Base-by-base conservation (phyloP, 202 grass and related monocot genomes). In the Bolboschoenoplectus hybrid region DNA sequence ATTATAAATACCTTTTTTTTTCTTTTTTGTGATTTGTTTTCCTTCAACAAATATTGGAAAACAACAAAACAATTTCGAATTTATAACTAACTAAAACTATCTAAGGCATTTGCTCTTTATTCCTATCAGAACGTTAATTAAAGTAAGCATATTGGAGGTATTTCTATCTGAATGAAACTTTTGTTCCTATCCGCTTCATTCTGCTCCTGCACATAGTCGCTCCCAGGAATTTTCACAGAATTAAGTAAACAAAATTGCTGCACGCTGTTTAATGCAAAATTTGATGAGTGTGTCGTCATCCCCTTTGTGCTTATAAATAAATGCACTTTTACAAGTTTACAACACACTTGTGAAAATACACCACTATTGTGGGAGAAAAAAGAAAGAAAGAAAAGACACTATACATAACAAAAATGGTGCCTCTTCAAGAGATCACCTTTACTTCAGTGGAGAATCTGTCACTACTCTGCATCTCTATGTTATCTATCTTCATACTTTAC, bases 391-490 rank as follows among this genome's bases (percentile, higher is more conserved):
- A 60, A 60, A 43, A 71, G 0, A 60, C 26, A 26, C 56, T 6
- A n/a, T 19, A 60, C 14, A 63, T 9, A 63, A 63, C 61, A n/a
- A 70, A 79, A 56, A 79, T 79, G 74, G 49, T 20, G 13, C 36
- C 69, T 44, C 44, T 32, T 63, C 61, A 34, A 34, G 61, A 63
- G 2, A 5, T 32, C 7, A 63, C 10, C 20, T 63, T 63, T 63
- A 63, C 61, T 63, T 34, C 8, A 9, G 7, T 7, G 12, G 16
- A 78, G 74, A 36, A 2, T 79, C 12, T 5, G 4, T 61, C 55
- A 17, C 52, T 62, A 60, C 11, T 61, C 3, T 43, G 7, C 46
- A 14, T 81, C 34, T 61, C 36, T 4, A 5, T 81, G 3, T 41
- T 81, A 34, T 60, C 78, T 26, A 56, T 81, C 34, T 63, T 81